phyloP scores from a whole-genome alignment of 306 rosid species.

The Arachis stenosperma region DNA sequence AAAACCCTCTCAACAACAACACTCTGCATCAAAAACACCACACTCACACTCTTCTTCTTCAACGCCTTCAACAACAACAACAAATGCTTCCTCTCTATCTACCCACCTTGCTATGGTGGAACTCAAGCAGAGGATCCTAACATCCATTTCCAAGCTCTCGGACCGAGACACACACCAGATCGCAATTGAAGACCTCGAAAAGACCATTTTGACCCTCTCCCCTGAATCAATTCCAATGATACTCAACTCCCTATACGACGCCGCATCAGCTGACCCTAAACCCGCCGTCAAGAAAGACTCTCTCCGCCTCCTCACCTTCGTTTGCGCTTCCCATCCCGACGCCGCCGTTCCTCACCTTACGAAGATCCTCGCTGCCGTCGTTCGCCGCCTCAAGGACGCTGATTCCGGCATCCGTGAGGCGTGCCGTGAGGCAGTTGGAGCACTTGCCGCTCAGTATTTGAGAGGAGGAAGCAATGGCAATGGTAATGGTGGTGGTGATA shows the following conservation, averaged over 20 bases:
- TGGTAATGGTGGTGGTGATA: conserved; percentile 6
- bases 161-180: conserved; percentile 96
- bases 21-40: conserved; percentile 17
- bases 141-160: conserved; percentile 84
- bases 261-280: conserved; percentile 75
- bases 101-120: conserved; percentile 94
- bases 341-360: conserved; percentile 71
- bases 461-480: conserved; percentile 36
- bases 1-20: conserved; percentile 43
- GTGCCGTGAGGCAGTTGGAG: conserved; percentile 80
- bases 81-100: conserved; percentile 55
- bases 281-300: conserved; percentile 83
- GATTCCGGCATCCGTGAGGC: conserved; percentile 80
- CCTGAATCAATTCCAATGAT: conserved; percentile 81
- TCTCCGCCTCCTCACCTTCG: conserved; percentile 63
- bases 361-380: conserved; percentile 64
- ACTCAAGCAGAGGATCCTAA: conserved; percentile 82
- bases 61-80: conserved; percentile 36
- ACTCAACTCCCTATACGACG: conserved; percentile 83
- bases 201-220: conserved; percentile 62
- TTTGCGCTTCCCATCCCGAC: conserved; percentile 67
- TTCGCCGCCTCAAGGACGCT: conserved; percentile 76
- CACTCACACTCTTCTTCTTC: conserved; percentile 36
- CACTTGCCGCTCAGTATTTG: conserved; percentile 62
- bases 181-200: conserved; percentile 87